Evolutionary conservation across 2,329 filamentous ascomycete species (phyloP).

Genomic region (Colletotrichum spinosum): DNA sequence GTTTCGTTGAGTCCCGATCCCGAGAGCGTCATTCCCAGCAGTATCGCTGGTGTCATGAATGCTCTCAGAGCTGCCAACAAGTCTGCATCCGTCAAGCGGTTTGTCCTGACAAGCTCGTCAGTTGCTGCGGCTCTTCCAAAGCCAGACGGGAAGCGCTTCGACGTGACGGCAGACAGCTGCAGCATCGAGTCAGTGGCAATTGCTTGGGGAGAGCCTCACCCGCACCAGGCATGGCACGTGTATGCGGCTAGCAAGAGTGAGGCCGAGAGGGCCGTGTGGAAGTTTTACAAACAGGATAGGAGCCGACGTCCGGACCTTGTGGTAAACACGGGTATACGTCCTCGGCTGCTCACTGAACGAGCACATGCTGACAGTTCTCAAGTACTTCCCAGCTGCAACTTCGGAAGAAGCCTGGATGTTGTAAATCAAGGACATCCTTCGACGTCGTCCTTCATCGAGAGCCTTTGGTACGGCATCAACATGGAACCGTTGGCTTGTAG

Average conservation of each 20-base stretch:
- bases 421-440: slow-evolving; percentile 41
- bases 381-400: slow-evolving; percentile 46
- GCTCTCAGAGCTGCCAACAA: slow-evolving; percentile 50
- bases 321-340: slow-evolving; percentile 44
- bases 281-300: slow-evolving; percentile 48
- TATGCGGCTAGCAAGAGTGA: slow-evolving; percentile 55
- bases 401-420: slow-evolving; percentile 40
- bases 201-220: slow-evolving; percentile 50
- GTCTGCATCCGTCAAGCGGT: slow-evolving; percentile 50
- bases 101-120: slow-evolving; percentile 49
- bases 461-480: slow-evolving; percentile 41
- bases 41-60: slow-evolving; percentile 43
- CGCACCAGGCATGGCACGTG: slow-evolving; percentile 43
- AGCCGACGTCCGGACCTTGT: slow-evolving; percentile 49
- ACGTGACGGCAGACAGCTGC: slow-evolving; percentile 47
- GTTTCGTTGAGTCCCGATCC: slow-evolving; percentile 50
- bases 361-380: neutral
- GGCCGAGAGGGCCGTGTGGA: slow-evolving; percentile 52
- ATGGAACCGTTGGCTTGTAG: slow-evolving; percentile 18
- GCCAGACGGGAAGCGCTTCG: slow-evolving; percentile 7
- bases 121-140: slow-evolving; percentile 27
- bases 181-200: slow-evolving; percentile 47
- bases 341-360: slow-evolving; percentile 41
- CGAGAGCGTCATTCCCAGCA: slow-evolving; percentile 50
- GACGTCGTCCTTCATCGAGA: slow-evolving; percentile 40